Percentiles rank a stretch among this genome's conserved stretches.
These are phyloP conservation scores for Cenococcum geophilum DNA, from an alignment of 495 filamentous ascomycete genomes.

Conservation along the genomic window DNA sequence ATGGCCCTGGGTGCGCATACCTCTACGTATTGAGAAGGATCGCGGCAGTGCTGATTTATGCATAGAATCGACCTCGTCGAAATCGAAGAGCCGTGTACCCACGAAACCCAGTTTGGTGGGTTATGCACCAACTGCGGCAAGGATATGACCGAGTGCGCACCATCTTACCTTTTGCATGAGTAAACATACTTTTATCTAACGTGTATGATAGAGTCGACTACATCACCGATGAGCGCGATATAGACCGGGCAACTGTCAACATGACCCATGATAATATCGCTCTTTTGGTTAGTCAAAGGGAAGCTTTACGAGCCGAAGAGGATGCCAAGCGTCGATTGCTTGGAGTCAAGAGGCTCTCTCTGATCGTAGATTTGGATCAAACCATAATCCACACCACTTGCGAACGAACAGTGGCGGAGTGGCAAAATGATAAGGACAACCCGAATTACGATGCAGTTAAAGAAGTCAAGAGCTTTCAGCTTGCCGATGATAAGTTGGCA, in stretches of 20 bases:
- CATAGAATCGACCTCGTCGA: constrained; percentile 54
- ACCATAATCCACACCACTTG: constrained; percentile 98
- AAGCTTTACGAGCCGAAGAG: constrained; percentile 76
- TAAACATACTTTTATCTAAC: background rate
- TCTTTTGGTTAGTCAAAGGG: constrained; percentile 55
- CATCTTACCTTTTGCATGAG: background rate
- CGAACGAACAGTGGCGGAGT: constrained; percentile 92
- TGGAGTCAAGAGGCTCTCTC: constrained; percentile 69
- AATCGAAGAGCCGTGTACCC: constrained; percentile 85
- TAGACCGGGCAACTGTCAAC: constrained; percentile 79
- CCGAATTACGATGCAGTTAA: constrained; percentile 89
- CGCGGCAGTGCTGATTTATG: constrained; percentile 21
- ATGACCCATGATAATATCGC: constrained; percentile 86
- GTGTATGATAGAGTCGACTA: constrained; percentile 46
- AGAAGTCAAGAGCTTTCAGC: constrained; percentile 78
- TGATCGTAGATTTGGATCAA: constrained; percentile 96
- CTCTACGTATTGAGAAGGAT: constrained; percentile 5
- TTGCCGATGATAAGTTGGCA: constrained; percentile 73
- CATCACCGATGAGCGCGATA: constrained; percentile 53
- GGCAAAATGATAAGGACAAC: constrained; percentile 80
- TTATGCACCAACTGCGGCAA: constrained; percentile 90
- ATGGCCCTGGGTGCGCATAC: constrained; percentile 20
- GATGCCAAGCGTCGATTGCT: constrained; percentile 79
- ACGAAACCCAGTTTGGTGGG: constrained; percentile 83
- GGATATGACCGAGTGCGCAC: constrained; percentile 80